These are phyloP conservation scores for Athelia psychrophila DNA, from an alignment of 1,284 basidiomycete species.

Conservation along the genomic window DNA sequence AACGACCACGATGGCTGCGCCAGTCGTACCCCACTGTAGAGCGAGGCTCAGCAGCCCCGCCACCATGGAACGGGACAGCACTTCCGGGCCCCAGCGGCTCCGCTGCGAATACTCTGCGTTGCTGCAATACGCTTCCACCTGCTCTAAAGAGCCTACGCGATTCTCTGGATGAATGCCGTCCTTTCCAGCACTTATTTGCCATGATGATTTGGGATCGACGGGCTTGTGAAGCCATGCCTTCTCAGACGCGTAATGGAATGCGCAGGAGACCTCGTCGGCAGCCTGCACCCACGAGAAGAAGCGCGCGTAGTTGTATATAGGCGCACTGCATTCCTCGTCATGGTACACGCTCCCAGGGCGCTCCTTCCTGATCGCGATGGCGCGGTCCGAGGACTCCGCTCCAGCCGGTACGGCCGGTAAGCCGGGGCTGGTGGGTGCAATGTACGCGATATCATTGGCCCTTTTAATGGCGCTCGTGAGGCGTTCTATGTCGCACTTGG, in stretches of 20 bases:
- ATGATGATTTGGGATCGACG: no score
- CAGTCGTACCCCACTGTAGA: conserved; percentile 38
- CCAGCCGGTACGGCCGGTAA: neutral
- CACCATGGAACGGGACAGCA: conserved; percentile 27
- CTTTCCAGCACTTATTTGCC: neutral
- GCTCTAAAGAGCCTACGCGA: conserved; percentile 20
- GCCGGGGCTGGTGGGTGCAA: conserved; percentile 15
- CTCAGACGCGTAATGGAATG: conserved; percentile 19
- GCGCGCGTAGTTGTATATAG: conserved; percentile 30
- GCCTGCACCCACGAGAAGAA: conserved; percentile 20
- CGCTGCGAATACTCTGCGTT: neutral
- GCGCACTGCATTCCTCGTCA: conserved; percentile 20
- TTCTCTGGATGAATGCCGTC: conserved; percentile 6
- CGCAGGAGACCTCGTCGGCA: conserved; percentile 14
- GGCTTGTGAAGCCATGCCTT: conserved; percentile 2
- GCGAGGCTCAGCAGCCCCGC: conserved; percentile 30
- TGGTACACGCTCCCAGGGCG: conserved; percentile 9
- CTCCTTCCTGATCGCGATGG: neutral
- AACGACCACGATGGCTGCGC: conserved; percentile 29
- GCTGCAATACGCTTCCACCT: conserved; percentile 26
- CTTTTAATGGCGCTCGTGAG: conserved; percentile 25
- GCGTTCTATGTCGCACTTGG: conserved; percentile 33
- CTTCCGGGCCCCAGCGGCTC: conserved; percentile 23
- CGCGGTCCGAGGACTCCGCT: conserved; percentile 2
- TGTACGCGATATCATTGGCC: conserved; percentile 27